Conservation (phyloP, 106 monocot genomes). For the Dioscorea zingiberensis region DNA sequence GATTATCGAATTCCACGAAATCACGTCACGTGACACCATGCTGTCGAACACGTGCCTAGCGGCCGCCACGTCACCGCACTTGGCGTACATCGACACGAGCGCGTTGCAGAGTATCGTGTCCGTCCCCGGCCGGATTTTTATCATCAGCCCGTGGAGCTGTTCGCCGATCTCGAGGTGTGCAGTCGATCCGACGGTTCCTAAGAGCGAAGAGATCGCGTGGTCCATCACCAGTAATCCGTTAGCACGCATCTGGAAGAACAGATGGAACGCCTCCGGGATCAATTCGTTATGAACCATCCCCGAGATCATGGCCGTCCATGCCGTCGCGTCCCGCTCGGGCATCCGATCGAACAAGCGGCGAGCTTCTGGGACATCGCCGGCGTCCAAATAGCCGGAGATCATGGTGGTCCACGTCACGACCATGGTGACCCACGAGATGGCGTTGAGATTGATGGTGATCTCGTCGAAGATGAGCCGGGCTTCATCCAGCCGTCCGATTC, state of each 20-base stretch:
- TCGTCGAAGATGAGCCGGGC: conserved; percentile 15
- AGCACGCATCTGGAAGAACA: conserved; percentile 51
- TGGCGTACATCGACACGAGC: conserved; percentile 72
- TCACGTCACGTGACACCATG: conserved; percentile 39
- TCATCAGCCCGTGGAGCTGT: conserved; percentile 53
- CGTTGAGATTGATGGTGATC: background rate
- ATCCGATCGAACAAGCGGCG: conserved; percentile 50
- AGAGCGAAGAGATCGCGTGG: conserved; percentile 57
- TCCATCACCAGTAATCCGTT: conserved; percentile 17
- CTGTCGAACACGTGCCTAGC: conserved; percentile 47
- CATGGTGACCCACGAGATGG: too few relatives aligned
- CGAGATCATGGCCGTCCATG: conserved; percentile 70
- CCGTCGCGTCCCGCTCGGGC: conserved; percentile 34
- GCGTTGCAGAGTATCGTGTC: conserved; percentile 61
- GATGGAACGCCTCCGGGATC: conserved; percentile 38
- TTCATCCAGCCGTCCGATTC: conserved; percentile 13
- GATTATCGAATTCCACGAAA: conserved; percentile 71
- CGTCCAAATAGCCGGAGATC: too few relatives aligned
- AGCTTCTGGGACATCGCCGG: conserved; percentile 4
- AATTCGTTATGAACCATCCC: conserved; percentile 37
- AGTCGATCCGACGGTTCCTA: conserved; percentile 39
- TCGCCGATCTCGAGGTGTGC: conserved; percentile 52
- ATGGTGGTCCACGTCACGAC: too few relatives aligned
- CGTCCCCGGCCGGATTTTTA: background rate
- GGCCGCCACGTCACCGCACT: conserved; percentile 52